Evolutionary conservation across 1,139 yeast genomes (phyloP).

Genomic region (Candida pseudoviswanathii): DNA sequence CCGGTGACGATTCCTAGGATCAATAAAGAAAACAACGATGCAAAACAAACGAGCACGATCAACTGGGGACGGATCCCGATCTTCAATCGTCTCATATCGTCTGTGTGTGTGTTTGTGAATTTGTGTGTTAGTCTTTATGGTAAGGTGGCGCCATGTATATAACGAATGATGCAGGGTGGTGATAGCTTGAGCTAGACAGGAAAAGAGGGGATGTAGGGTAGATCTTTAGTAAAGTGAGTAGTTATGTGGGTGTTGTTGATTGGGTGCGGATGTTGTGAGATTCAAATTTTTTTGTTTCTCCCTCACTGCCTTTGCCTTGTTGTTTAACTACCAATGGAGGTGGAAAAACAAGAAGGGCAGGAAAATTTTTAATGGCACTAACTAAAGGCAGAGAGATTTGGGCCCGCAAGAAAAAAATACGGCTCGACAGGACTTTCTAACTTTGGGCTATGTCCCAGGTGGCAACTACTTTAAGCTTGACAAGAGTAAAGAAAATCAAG

Average conservation of each 20-base stretch:
- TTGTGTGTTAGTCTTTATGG: background rate
- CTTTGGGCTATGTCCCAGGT: too few species aligned
- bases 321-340: background rate
- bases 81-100: conserved; percentile 40
- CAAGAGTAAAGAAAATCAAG: too few species aligned
- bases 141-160: background rate
- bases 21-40: conserved; percentile 73
- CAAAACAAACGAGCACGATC: conserved; percentile 74
- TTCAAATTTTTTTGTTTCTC: background rate
- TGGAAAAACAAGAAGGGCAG: too few species aligned
- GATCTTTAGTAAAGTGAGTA: background rate
- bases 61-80: conserved; percentile 70
- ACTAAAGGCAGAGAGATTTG: too few species aligned
- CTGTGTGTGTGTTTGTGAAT: background rate
- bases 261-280: background rate
- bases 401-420: too few species aligned
- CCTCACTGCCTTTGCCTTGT: background rate
- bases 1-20: conserved; percentile 81
- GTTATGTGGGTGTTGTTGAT: background rate
- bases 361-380: too few species aligned
- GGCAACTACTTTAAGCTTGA: too few species aligned
- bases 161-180: background rate
- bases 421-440: too few species aligned
- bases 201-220: too few species aligned
- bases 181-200: background rate